Evolutionary conservation across 2,329 filamentous ascomycete species (phyloP).

Genomic region (Arthrobotrys pseudoclavata): DNA sequence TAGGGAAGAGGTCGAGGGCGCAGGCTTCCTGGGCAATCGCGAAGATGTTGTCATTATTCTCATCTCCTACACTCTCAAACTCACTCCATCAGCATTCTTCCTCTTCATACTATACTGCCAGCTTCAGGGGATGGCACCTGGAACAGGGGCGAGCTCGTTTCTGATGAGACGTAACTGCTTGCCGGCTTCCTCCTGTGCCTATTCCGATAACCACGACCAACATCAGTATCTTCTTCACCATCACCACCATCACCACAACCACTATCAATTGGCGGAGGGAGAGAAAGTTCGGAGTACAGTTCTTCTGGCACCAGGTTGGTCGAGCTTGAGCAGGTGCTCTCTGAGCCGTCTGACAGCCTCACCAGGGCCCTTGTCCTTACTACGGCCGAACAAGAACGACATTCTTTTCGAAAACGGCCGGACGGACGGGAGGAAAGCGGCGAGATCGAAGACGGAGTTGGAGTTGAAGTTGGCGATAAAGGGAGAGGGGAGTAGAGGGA

Average conservation of each 20-base stretch:
- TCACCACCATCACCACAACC: conserved; percentile 28
- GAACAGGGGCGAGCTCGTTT: conserved; percentile 89
- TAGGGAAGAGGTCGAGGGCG: conserved; percentile 87
- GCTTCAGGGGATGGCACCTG: conserved; percentile 72
- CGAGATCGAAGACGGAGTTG: neutral
- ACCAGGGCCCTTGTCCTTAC: conserved; percentile 73
- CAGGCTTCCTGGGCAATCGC: conserved; percentile 87
- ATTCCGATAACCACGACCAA: conserved; percentile 42
- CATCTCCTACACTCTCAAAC: neutral
- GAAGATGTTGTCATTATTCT: conserved; percentile 79
- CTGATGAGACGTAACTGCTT: conserved; percentile 93
- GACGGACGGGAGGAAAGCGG: neutral
- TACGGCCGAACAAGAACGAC: conserved; percentile 78
- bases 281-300: conserved; percentile 68
- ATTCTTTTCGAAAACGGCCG: conserved; percentile 67
- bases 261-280: conserved; percentile 18
- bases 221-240: conserved; percentile 56
- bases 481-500: neutral
- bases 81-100: conserved; percentile 13
- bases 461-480: neutral
- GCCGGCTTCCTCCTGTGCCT: conserved; percentile 88
- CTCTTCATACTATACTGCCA: conserved; percentile 17
- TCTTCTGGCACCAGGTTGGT: conserved; percentile 71
- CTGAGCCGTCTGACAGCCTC: conserved; percentile 76
- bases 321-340: conserved; percentile 74